A percentile compares a stretch with the other conserved stretches of the same genome.
These are phyloP conservation scores for Dioscorea cayenensis DNA, from an alignment of 116 monocot species.

Conservation along the genomic window DNA sequence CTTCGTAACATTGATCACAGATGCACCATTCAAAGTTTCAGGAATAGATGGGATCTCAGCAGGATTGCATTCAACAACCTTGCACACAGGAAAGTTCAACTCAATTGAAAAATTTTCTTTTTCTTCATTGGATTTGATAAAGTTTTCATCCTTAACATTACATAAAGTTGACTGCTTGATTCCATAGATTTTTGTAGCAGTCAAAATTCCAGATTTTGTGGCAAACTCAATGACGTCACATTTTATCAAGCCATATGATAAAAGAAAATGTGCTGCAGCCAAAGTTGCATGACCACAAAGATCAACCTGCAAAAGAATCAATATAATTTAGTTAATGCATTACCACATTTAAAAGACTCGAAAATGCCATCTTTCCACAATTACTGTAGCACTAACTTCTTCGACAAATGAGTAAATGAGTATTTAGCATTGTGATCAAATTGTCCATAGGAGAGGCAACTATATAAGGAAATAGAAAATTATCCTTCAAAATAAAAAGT, in stretches of 20 bases:
- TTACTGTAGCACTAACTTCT: no score
- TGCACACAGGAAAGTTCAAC: slow-evolving; percentile 62
- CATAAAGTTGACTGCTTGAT: not conserved
- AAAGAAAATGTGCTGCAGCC: slow-evolving; percentile 75
- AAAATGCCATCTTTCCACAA: no score
- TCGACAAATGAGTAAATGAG: no score
- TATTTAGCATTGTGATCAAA: no score
- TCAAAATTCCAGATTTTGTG: slow-evolving; percentile 60
- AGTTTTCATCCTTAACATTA: slow-evolving; percentile 11
- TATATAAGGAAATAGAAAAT: no score
- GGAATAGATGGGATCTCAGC: slow-evolving; percentile 50
- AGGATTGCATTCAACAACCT: slow-evolving; percentile 22
- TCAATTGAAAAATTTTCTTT: slow-evolving; percentile 48
- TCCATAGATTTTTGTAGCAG: slow-evolving; percentile 40
- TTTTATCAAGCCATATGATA: slow-evolving; percentile 34
- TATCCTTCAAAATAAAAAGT: no score
- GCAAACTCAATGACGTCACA: slow-evolving; percentile 52
- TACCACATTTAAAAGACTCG: no score
- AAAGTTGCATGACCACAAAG: slow-evolving; percentile 91
- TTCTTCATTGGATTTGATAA: slow-evolving; percentile 7
- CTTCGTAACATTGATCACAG: slow-evolving; percentile 45
- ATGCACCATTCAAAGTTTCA: slow-evolving; percentile 47
- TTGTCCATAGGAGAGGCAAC: no score
- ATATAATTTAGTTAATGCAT: no score
- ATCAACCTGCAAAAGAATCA: slow-evolving; percentile 31